Conservation (phyloP, 805 yeast genomes). For the Scheffersomyces amazonensis region DNA sequence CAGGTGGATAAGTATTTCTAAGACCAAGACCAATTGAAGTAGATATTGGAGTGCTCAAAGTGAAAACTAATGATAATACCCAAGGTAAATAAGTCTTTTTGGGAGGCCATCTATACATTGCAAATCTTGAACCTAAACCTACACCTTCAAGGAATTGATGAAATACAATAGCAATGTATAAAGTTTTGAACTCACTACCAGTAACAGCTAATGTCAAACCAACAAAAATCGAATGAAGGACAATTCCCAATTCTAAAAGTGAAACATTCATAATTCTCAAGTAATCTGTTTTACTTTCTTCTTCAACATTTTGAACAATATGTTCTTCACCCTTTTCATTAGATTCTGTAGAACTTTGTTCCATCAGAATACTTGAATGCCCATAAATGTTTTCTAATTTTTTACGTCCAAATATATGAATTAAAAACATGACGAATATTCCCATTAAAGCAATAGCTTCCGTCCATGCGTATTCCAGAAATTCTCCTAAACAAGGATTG, state of each 20-base stretch:
- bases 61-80: slow-evolving; percentile 27
- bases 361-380: too few species aligned
- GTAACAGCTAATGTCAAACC: slow-evolving; percentile 74
- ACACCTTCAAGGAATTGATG: slow-evolving; percentile 83
- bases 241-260: slow-evolving; percentile 70
- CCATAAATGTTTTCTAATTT: too few species aligned
- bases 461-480: slow-evolving; percentile 28
- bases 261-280: slow-evolving; percentile 18
- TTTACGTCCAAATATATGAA: slow-evolving; percentile 27
- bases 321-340: too few species aligned
- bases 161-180: slow-evolving; percentile 62
- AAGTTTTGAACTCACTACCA: slow-evolving; percentile 65
- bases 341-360: too few species aligned
- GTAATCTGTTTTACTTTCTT: too few species aligned
- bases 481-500: slow-evolving; percentile 24
- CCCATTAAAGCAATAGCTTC: slow-evolving; percentile 31
- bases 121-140: slow-evolving; percentile 72
- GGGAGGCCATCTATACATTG: slow-evolving; percentile 30
- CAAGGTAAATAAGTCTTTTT: slow-evolving; percentile 28
- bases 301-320: too few species aligned
- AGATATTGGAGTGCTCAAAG: slow-evolving; percentile 31
- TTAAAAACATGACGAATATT: slow-evolving; percentile 25
- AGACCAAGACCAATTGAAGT: slow-evolving; percentile 37
- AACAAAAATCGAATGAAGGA: slow-evolving; percentile 77
- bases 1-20: slow-evolving; percentile 28